A percentile compares a stretch with the other conserved stretches of the same genome.
phyloP scores from a whole-genome alignment of 1,284 basidiomycete species.

The Tausonia pullulans region DNA sequence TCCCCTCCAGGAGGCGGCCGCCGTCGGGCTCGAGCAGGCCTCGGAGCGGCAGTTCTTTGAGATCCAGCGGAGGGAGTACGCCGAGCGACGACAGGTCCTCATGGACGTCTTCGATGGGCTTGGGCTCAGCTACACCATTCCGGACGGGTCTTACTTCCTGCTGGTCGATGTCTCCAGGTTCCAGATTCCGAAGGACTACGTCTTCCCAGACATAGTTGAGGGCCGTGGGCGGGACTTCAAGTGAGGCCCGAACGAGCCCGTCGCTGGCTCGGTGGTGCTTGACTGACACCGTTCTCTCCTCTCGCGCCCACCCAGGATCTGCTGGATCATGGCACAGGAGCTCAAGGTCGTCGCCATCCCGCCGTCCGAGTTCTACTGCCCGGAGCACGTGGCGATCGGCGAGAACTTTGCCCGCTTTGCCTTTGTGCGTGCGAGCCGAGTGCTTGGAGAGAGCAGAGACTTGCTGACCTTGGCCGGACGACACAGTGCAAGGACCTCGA shows the following conservation, averaged over 20 bases:
- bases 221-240: slow-evolving; percentile 81
- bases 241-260: slow-evolving; percentile 34
- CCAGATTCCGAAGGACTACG: slow-evolving; percentile 70
- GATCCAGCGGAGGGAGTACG: slow-evolving; percentile 66
- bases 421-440: slow-evolving; percentile 42
- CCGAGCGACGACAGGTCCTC: slow-evolving; percentile 63
- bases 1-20: slow-evolving; percentile 62
- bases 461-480: neutral
- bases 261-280: neutral
- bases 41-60: slow-evolving; percentile 64
- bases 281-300: neutral
- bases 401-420: slow-evolving; percentile 78
- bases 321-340: slow-evolving; percentile 83
- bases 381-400: slow-evolving; percentile 70
- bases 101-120: slow-evolving; percentile 67
- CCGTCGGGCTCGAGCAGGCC: slow-evolving; percentile 71
- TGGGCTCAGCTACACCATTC: slow-evolving; percentile 74
- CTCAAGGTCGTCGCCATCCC: slow-evolving; percentile 84
- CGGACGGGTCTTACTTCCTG: slow-evolving; percentile 82
- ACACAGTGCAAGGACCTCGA: slow-evolving; percentile 49
- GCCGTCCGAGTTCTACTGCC: slow-evolving; percentile 90
- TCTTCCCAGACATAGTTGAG: slow-evolving; percentile 61
- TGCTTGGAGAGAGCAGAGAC: neutral
- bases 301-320: slow-evolving; percentile 43
- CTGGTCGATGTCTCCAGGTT: slow-evolving; percentile 75